These are phyloP conservation scores for Dryadomyces quercus-mongolicae DNA, from an alignment of 2,329 filamentous ascomycete genomes.

Conservation along the genomic window DNA sequence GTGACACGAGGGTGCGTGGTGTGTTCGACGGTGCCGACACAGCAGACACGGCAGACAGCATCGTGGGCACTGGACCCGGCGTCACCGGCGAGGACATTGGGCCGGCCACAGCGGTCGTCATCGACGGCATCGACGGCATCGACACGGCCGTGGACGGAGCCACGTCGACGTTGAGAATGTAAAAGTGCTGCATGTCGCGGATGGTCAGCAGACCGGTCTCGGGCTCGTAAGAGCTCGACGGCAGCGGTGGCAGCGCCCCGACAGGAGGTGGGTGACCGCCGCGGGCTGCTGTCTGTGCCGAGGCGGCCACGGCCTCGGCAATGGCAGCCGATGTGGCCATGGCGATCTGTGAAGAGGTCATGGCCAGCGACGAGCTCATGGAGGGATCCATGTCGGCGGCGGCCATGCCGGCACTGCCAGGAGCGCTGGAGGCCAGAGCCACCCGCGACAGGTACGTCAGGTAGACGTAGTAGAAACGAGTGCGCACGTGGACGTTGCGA, in stretches of 20 bases:
- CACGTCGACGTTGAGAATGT: slow-evolving; percentile 4
- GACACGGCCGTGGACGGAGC: neutral
- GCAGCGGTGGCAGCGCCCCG: too few species aligned
- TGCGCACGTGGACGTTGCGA: slow-evolving; percentile 4
- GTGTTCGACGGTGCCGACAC: neutral
- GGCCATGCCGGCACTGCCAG: neutral
- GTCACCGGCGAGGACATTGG: neutral
- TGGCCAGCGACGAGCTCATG: too few species aligned
- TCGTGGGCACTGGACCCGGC: neutral
- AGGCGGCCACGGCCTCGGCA: neutral
- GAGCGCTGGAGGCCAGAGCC: neutral
- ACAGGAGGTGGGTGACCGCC: neutral
- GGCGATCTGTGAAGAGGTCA: neutral
- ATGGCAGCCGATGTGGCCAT: slow-evolving; percentile 1
- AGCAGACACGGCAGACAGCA: neutral
- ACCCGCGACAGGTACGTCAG: slow-evolving; percentile 6
- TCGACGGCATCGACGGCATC: neutral
- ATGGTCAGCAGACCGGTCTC: neutral
- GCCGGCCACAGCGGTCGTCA: too few species aligned
- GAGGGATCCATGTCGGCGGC: neutral
- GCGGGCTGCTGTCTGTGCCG: neutral
- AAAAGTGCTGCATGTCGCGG: slow-evolving; percentile 5
- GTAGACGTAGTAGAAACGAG: slow-evolving; percentile 8
- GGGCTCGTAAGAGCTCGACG: neutral
- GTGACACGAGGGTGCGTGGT: neutral